Evolutionary conservation across 805 yeast species (phyloP), one percentile per base, ranked within the genome.

Genomic region (Suhomyces vadensis): DNA sequence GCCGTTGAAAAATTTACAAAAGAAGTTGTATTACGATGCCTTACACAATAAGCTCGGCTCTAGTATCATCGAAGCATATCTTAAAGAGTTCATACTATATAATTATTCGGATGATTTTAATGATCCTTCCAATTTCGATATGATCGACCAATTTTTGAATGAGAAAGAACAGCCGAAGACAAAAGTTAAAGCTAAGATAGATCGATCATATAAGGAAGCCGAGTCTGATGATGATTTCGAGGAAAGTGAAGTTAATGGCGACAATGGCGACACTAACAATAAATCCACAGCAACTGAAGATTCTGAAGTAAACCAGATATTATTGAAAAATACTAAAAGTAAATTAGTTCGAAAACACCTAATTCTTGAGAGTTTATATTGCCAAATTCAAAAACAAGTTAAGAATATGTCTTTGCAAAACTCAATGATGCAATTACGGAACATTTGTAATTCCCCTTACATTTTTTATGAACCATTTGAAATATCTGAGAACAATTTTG

Each of bases 401-500:
- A 67, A 69, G 14, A 64, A 68, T 27, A 44, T 58, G 27, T 54
- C 65, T 39, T 66, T 87, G 42, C 83, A 78, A 50, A 88, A 87
- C 54, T 55, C 81, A 54, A 73, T 86, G 67, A 88, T 91, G 88
- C 97, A 91, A 62, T 71, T 91, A 41, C 73, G 99, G 35, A 80
- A 83, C 46, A 78, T 88, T 6, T 90, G 97, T 53, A 84, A 89
- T 56, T 85, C 97, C 0, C 96, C 97, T 0, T 86, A 85, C 57
- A 61, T 87, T 35, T 88, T 86, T 58, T 88, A 83, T 64, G 85
- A 82, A 50, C 98, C 98, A 0, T 87, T 67, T 39, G 55, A 55
- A 10, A 42, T 83, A 76, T 74, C 74, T 5, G 73, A 69, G 35
- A 77, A 72, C 3, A 43, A 47, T 6, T 45, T 48, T 11, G 31